Evolutionary conservation across 768 basidiomycete genomes (phyloP).

Genomic region (Rhodotorula babjevae): DNA sequence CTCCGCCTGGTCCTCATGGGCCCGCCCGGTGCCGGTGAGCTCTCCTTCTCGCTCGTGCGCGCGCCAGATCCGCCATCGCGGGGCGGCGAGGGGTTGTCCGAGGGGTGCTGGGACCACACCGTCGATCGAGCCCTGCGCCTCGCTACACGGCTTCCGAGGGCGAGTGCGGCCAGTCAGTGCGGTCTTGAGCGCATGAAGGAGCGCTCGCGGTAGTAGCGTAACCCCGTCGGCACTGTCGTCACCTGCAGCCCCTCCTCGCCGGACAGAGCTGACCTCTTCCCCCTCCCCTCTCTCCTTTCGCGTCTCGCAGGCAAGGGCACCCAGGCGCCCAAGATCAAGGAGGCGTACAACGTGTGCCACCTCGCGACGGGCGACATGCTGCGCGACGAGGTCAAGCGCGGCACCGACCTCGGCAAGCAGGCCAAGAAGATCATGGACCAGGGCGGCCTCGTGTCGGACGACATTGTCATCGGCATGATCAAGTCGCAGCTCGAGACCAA

Average conservation of each 20-base stretch:
- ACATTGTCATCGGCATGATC: slow-evolving; percentile 97
- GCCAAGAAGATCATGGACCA: slow-evolving; percentile 98
- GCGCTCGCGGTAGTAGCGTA: too few relatives aligned
- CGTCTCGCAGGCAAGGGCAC: slow-evolving; percentile 83
- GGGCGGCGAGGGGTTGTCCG: neutral
- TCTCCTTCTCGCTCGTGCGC: slow-evolving; percentile 4
- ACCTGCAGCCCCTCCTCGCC: too few relatives aligned
- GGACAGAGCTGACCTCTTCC: too few relatives aligned
- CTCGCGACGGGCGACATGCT: slow-evolving; percentile 99
- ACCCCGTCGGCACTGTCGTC: neutral
- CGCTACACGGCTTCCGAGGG: too few relatives aligned
- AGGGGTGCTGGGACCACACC: neutral
- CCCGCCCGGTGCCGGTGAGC: slow-evolving; percentile 90
- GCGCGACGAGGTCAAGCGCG: slow-evolving; percentile 79
- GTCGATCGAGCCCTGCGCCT: too few relatives aligned
- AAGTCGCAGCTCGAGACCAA: slow-evolving; percentile 91
- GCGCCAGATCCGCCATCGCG: neutral
- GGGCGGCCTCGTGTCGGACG: slow-evolving; percentile 90
- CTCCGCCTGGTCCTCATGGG: slow-evolving; percentile 88
- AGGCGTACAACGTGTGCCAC: slow-evolving; percentile 94
- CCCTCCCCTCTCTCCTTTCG: neutral
- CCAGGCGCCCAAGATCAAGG: slow-evolving; percentile 86
- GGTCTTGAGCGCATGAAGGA: too few relatives aligned
- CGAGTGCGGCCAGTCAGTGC: too few relatives aligned
- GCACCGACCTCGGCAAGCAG: slow-evolving; percentile 79